Evolutionary conservation across 805 yeast species (phyloP), one percentile per base, ranked within the genome.

Genomic region (Yamadazyma insecticola): DNA sequence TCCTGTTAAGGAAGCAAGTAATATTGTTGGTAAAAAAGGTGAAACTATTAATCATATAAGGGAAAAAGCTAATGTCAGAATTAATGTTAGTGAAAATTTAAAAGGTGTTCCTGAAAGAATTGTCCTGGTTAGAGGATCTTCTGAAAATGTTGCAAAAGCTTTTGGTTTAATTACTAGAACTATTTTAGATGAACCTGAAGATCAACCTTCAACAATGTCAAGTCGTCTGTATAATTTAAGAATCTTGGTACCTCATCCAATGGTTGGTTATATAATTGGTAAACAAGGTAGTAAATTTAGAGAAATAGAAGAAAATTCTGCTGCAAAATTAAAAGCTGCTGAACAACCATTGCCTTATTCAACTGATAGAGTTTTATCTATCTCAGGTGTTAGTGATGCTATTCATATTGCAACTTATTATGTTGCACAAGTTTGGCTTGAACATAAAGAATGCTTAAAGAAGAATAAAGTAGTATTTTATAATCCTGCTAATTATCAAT

Each of bases 301-400:
- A 43, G 90, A 85, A 53, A 84, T 86, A 40, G 95, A 86, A 55
- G 88, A 81, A 33, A 70, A 72, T 39, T 82, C 92, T 11, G 88
- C 90, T 3, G 89, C 95, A 2, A 69, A 74, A 35, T 65, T 87
- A 34, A 73, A 70, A 43, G 92, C 94, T 2, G 83, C 81, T 15
- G 86, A 81, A 24, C 74, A 75, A 27, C 73, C 79, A 11, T 59
- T 87, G 42, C 84, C 92, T 1, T 73, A 72, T 38, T 81, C 90
- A 1, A 84, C 88, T 11, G 96, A 87, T 52, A 68, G 95, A 36
- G 65, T 82, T 13, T 60, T 87, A 28, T 67, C 77, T 15, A 71
- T 86, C 6, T 63, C 71, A 4, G 95, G 95, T 5, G 90, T 83
- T 10, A 87, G 88, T 1, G 95, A 86, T 58, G 88, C 95, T 2